Evolutionary conservation across 768 basidiomycete species (phyloP), one percentile per base, ranked within the genome.

Genomic region (Terana coerulea): DNA sequence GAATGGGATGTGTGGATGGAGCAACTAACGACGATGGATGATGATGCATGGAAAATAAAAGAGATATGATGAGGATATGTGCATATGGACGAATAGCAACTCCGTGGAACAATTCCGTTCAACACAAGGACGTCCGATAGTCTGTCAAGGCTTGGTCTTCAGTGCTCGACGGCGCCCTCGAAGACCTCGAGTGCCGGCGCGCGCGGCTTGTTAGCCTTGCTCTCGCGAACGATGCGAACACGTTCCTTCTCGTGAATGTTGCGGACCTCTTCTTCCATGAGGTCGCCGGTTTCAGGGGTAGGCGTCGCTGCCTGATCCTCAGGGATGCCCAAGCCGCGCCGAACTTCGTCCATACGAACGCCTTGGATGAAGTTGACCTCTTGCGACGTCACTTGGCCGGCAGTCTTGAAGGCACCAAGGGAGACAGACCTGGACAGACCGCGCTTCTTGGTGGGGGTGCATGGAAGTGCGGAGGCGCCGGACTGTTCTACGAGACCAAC

Each of bases 281-380:
- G 64, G 46, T 80, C 76, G 1, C 37, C 61, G 34, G 55, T 63
- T 5, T 40, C 53, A 3, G 53, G 33, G 9, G 43, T 56, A 24
- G 53, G 60, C 2, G 56, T 59, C 1, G 60, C 58, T 21, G 61
- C 59, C 30, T 22, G 17, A 21, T 24, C 39, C 8, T 22, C 39
- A 5, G 5, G 3, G 19, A 84, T 70, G 10, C 87, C 88, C 31
- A 91, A 63, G 0, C 86, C 88, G 36, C 86, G 78, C n/a, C 84
- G 66, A 5, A 88, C 74, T 58, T 91, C 88, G 28, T 86, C 86
- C 3, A 69, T 68, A 61, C 85, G 78, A 25, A 88, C 73, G 22
- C 81, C 81, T n/a, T 80, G 75, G 2, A 75, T 78, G 30, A 90
- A 70, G 42, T 69, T 72, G 19, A 86, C 76, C 43, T 83, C 80